Evolutionary conservation across 371 early-diverging fungal genomes (phyloP), one percentile per base, ranked within the genome.

Genomic region (Nematocida major): DNA sequence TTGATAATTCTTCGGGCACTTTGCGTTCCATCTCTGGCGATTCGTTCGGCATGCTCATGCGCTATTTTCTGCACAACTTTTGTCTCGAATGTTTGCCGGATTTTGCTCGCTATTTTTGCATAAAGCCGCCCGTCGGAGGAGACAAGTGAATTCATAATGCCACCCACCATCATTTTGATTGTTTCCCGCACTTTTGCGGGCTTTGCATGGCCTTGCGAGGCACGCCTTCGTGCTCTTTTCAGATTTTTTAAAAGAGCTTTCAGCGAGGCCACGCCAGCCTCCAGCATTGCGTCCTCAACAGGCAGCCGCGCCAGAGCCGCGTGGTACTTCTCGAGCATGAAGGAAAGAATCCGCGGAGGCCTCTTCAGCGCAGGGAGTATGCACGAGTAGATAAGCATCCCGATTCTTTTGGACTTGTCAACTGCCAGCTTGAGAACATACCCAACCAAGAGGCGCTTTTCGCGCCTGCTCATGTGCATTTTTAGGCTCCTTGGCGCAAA

Each of bases 381-480:
- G 11, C 42, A 40, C n/a, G 39, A 7, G 24, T 63, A 59, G 26
- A 73, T 49, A 20, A 63, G 15, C 20, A 11, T 22, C 2, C 63
- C 30, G 5, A 73, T 42, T 39, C 65, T 61, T 50, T 32, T 61
- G 3, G 76, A 73, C 47, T 63, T 73, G 39, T 73, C 76, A 9
- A 34, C 24, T 2, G 76, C 5, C 2, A 73, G 66, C 42, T 50
- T 51, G 7, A 73, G 66, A 22, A 50, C 51, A 9, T 48, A 24
- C 22, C 30, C 11, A 5, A 30, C 18, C 13, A 68, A 36, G 22
- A n/a, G 42, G 32, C 3, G 5, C 2, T 15, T 22, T 30, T 68
- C 69, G 42, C 2, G 26, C 47, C 30, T 11, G 9, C 40, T 34
- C n/a, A 67, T n/a, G 15, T 7, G 9, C 32, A 67, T n/a, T n/a